A percentile compares a stretch with the other conserved stretches of the same genome.
Conservation (phyloP, 495 filamentous ascomycete genomes). For the Neurospora sp. region DNA sequence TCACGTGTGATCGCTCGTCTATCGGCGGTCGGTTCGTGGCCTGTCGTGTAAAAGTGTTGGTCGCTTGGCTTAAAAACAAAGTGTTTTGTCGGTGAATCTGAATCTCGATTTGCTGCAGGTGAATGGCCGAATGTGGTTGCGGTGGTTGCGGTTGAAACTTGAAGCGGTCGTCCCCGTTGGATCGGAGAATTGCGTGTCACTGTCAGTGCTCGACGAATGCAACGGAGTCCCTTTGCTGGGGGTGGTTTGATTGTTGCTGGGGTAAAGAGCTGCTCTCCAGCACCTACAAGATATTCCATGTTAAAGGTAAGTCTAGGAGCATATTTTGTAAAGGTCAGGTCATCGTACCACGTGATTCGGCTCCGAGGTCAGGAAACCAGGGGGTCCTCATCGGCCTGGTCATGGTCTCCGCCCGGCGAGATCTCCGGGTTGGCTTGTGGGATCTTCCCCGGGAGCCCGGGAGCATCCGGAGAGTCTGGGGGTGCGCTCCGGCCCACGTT, state of each 20-base stretch:
- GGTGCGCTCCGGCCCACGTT: background rate
- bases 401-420: background rate
- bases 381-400: background rate
- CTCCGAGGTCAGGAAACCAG: background rate
- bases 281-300: background rate
- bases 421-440: background rate
- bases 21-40: conserved; percentile 18
- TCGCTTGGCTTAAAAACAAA: background rate
- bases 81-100: background rate
- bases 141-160: background rate
- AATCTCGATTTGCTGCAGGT: background rate
- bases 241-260: background rate
- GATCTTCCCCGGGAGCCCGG: background rate
- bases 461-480: background rate
- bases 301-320: background rate
- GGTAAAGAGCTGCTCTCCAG: background rate
- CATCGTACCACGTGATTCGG: background rate
- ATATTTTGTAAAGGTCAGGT: background rate
- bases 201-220: background rate
- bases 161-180: background rate
- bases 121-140: background rate
- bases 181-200: background rate
- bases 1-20: conserved; percentile 17
- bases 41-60: conserved; percentile 26
- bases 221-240: background rate